Evolutionary conservation across 208 protist species (phyloP).

Genomic region (Leishmania lainsoni): DNA sequence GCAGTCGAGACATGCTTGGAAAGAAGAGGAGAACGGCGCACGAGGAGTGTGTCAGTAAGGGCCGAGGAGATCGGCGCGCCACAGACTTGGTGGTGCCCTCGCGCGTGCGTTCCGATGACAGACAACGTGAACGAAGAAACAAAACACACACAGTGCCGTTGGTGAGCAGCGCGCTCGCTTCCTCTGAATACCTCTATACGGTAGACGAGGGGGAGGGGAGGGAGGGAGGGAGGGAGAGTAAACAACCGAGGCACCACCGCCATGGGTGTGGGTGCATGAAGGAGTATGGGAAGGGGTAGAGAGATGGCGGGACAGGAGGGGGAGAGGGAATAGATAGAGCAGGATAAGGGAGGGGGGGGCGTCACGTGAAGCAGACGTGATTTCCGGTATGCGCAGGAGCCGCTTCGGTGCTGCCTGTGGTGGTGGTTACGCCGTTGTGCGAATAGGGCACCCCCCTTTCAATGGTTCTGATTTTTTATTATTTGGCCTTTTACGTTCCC

Average conservation of each 20-base stretch:
- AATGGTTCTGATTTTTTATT: too few species aligned
- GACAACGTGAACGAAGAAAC: not conserved
- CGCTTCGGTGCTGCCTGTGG: not conserved
- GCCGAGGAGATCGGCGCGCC: not conserved
- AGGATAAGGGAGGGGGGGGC: not conserved
- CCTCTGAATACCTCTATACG: not conserved
- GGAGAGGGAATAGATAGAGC: not conserved
- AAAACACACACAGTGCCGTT: not conserved
- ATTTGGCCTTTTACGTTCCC: not conserved
- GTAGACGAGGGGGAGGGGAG: not conserved
- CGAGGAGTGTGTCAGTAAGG: not conserved
- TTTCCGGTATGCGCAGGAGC: not conserved
- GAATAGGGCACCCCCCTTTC: not conserved
- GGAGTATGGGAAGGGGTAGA: not conserved
- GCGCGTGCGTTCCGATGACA: not conserved
- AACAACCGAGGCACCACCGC: not conserved
- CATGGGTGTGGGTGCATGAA: not conserved
- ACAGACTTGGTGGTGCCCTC: not conserved
- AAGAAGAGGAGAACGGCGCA: conserved; percentile 10
- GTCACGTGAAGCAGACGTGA: not conserved
- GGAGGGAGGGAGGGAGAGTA: not conserved
- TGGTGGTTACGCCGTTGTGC: not conserved
- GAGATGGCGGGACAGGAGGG: not conserved
- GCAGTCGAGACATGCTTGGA: conserved; percentile 82
- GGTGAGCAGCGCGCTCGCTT: not conserved